Evolutionary conservation across 768 basidiomycete genomes (phyloP), one percentile per base, ranked within the genome.

Genomic region (Omphalotus guepiniiformis): DNA sequence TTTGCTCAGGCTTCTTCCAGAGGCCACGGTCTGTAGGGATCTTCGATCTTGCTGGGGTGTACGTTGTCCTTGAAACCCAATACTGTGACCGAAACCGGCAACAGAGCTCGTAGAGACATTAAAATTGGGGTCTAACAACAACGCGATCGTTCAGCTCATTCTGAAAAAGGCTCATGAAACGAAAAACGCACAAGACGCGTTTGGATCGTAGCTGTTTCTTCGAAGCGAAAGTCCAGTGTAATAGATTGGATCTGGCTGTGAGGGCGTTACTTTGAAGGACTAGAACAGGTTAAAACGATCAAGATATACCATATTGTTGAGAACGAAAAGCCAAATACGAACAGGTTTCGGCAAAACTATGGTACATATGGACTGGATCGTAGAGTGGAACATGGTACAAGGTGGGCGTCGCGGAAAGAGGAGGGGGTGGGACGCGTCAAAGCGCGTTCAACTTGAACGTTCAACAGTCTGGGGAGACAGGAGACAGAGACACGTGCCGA

Each of bases 261-360:
- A 46, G 8, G 44, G 44, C 4, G 44, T 22, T 13, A 46, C 44
- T 36, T 35, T 46, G 35, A 46, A 46, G 21, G 9, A 34, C 44
- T 46, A n/a, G n/a, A n/a, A n/a, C n/a, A n/a, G n/a, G n/a, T n/a
- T n/a, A n/a, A n/a, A n/a, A n/a, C n/a, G 18, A n/a, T 11, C 22
- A 4, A 3, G 21, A 42, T 16, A 28, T 43, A 19, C 21, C 29
- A 21, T 11, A 12, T 42, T 42, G 21, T 12, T 5, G 38, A 15
- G 5, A 11, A 39, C 28, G 15, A 15, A 9, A n/a, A n/a, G n/a
- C 2, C 26, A 37, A 27, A n/a, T 5, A 25, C 44, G 26, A 15
- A 46, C 44, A 34, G 44, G 44, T 27, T 12, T 46, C 28, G 44
- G 44, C 27, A 46, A 36, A 9, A 46, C 16, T n/a, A 46, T 37